Evolutionary conservation across 495 filamentous ascomycete species (phyloP), one percentile per base, ranked within the genome.

Genomic region (Trichoderma erinaceum): DNA sequence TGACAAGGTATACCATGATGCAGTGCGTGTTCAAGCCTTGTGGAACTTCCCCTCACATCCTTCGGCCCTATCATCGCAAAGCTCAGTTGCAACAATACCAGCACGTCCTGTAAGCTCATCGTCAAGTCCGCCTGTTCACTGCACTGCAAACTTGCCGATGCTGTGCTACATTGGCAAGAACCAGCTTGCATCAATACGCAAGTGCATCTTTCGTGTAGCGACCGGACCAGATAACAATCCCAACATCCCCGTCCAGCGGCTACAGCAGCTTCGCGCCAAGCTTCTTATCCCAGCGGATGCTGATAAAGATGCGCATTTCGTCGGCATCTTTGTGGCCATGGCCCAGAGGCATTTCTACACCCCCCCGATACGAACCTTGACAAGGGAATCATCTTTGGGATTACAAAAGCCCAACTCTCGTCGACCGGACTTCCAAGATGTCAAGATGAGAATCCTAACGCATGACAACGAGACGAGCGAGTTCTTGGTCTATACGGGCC

Each of bases 331-430:
- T 65, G 12, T 83, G 12, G 75, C 79, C 38, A 80, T 83, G 78
- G 80, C 80, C 11, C 81, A 83, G 66, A 71, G 78, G 2, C 76
- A 77, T 32, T 78, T 77, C 44, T 82, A 83, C 69, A 68, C 41
- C 7, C n/a, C 43, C 21, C 41, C 41, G 21, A 16, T 18, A 6
- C 18, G 8, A 32, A 12, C 23, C 1, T 27, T 32, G 13, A 10
- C 15, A 21, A 44, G 65, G n/a, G 65, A 66, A 43, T 15, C n/a
- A 18, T 32, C 21, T n/a, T 52, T 41, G 65, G 8, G 18, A 11
- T 18, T 43, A 12, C 38, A 21, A 41, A 32, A 48, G 11, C 11
- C 1, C 2, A 3, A 52, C 4, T 23, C 65, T 25, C 63, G 32
- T 21, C 12, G 44, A 27, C 44, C 65, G 15, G 23, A 66, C 21